These are phyloP conservation scores for Penicillium expansum DNA, from an alignment of 2,329 filamentous ascomycete genomes.

Conservation along the genomic window DNA sequence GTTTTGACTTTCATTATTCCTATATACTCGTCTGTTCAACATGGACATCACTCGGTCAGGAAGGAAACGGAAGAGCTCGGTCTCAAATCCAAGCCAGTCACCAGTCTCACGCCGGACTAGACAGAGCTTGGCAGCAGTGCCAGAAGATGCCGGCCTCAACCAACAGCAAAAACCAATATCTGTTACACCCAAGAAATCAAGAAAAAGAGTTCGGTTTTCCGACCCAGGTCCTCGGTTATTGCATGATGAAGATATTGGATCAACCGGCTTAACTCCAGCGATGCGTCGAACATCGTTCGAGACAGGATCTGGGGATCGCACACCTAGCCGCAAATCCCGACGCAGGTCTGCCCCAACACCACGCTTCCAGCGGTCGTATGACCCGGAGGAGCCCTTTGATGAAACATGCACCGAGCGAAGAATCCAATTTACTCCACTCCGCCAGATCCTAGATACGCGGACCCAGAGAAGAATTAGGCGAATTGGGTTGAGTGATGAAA, in stretches of 20 bases:
- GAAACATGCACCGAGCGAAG: slow-evolving; percentile 27
- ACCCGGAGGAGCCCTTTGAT: slow-evolving; percentile 21
- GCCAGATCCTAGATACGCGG: slow-evolving; percentile 44
- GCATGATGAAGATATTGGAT: slow-evolving; percentile 20
- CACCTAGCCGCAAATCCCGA: slow-evolving; percentile 28
- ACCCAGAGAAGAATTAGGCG: slow-evolving; percentile 45
- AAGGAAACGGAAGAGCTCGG: slow-evolving; percentile 28
- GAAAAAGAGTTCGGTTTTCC: slow-evolving; percentile 48
- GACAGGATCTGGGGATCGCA: slow-evolving; percentile 24
- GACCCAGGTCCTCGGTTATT: slow-evolving; percentile 37
- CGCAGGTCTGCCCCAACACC: slow-evolving; percentile 38
- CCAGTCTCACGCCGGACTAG: slow-evolving; percentile 21
- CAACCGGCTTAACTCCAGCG: slow-evolving; percentile 47
- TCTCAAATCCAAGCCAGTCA: slow-evolving; percentile 12
- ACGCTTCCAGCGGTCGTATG: slow-evolving; percentile 20
- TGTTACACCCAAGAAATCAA: slow-evolving; percentile 33
- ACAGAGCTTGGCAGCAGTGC: slow-evolving; percentile 1
- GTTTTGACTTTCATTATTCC: background rate
- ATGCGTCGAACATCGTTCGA: slow-evolving; percentile 41
- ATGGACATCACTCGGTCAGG: slow-evolving; percentile 29
- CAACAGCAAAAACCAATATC: background rate
- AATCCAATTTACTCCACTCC: slow-evolving; percentile 47
- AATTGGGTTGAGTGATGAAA: slow-evolving; percentile 47
- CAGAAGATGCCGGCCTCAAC: background rate
- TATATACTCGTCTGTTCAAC: background rate